A percentile compares a stretch with the other conserved stretches of the same genome.
Evolutionary conservation across 2,329 filamentous ascomycete genomes (phyloP).

Genomic region (Pestalotiopsis sp.): DNA sequence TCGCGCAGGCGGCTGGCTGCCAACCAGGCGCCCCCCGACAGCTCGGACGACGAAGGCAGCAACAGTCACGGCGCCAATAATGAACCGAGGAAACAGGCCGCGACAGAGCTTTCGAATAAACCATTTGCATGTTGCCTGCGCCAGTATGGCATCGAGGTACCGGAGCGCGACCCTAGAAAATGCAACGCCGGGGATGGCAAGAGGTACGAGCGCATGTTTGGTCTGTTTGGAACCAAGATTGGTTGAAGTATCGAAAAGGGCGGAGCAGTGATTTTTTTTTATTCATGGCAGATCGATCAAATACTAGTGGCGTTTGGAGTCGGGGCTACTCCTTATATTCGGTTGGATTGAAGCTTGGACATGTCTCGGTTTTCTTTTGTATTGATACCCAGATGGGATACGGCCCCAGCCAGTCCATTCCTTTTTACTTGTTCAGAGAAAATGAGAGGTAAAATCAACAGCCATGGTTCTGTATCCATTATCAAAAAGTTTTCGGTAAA

Average conservation of each 20-base stretch:
- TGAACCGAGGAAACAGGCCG: neutral
- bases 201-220: conserved; percentile 66
- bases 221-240: conserved; percentile 68
- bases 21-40: conserved; percentile 38
- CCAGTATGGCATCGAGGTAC: conserved; percentile 66
- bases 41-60: conserved; percentile 30
- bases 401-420: no score
- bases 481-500: no score
- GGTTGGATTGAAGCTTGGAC: no score
- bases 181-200: conserved; percentile 46
- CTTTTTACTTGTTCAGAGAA: no score
- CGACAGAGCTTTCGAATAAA: conserved; percentile 46
- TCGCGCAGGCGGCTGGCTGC: conserved; percentile 25
- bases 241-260: neutral
- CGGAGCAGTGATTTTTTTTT: neutral
- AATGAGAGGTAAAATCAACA: no score
- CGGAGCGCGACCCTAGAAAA: conserved; percentile 40
- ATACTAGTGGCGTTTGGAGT: no score
- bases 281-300: no score
- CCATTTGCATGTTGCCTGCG: conserved; percentile 72
- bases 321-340: no score
- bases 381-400: no score
- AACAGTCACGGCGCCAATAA: neutral
- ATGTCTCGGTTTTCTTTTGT: no score
- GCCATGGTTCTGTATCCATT: no score